These are phyloP conservation scores for Monosporascus sp. DNA, from an alignment of 2,329 filamentous ascomycete genomes.

Conservation along the genomic window DNA sequence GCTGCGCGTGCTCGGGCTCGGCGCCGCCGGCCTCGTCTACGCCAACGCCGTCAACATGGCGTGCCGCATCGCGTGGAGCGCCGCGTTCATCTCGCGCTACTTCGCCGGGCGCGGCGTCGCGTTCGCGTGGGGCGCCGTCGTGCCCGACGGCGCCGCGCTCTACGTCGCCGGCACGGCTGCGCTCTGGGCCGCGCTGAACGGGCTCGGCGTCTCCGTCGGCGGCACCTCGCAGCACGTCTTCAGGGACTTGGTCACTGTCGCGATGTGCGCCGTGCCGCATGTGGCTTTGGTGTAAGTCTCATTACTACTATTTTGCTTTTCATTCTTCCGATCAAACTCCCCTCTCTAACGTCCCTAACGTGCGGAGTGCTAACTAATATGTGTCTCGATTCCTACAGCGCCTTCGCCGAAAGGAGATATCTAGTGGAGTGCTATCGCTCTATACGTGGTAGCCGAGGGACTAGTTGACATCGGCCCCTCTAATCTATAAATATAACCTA, in stretches of 20 bases:
- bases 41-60: constrained; percentile 90
- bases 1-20: constrained; percentile 61
- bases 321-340: too few relatives aligned
- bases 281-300: constrained; percentile 52
- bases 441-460: constrained; percentile 27
- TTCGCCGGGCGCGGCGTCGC: constrained; percentile 42
- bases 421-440: constrained; percentile 45
- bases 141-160: constrained; percentile 38
- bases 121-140: constrained; percentile 35
- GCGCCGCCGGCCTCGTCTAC: constrained; percentile 73
- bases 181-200: constrained; percentile 29
- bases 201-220: constrained; percentile 18
- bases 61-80: constrained; percentile 78
- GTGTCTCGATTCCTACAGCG: constrained; percentile 29
- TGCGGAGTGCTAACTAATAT: constrained; percentile 7
- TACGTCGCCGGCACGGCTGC: constrained; percentile 39
- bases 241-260: constrained; percentile 41
- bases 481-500: not conserved
- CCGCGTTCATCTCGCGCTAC: constrained; percentile 62
- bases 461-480: constrained; percentile 3
- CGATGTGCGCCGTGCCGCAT: constrained; percentile 45
- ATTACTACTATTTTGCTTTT: not conserved
- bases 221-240: constrained; percentile 29
- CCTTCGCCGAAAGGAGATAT: constrained; percentile 49
- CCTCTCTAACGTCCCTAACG: not conserved